phyloP scores from a whole-genome alignment of 345 rosid species.

The Aquilaria malaccensis region DNA sequence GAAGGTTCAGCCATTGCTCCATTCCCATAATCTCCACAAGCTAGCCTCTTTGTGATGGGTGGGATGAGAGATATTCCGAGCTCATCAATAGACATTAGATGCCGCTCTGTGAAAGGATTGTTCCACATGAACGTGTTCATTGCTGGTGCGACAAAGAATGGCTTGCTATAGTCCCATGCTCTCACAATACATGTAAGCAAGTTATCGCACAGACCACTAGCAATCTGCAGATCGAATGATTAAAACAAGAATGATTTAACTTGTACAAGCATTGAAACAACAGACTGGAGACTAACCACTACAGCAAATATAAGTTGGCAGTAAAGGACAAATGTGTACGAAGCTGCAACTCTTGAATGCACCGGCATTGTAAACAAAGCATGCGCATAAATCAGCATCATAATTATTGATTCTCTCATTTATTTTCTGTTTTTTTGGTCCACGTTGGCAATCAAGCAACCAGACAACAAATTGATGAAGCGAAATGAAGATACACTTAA shows the following conservation, averaged over 20 bases:
- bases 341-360: no score
- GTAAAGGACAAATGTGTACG: no score
- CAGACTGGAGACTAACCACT: neutral
- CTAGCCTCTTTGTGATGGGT: conserved; percentile 43
- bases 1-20: conserved; percentile 68
- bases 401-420: no score
- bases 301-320: no score
- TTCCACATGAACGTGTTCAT: conserved; percentile 69
- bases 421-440: no score
- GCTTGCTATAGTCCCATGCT: conserved; percentile 55
- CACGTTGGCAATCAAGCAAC: no score
- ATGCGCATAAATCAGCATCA: no score
- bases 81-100: conserved; percentile 46
- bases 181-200: conserved; percentile 53
- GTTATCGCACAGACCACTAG: conserved; percentile 62
- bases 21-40: conserved; percentile 52
- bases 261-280: neutral
- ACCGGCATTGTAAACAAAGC: no score
- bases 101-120: conserved; percentile 55
- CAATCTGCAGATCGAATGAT: conserved; percentile 33
- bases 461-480: no score
- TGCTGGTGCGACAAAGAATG: conserved; percentile 53
- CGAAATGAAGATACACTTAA: no score
- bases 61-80: conserved; percentile 52
- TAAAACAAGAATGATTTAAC: neutral